These are phyloP conservation scores for Blepharisma undulans DNA, from an alignment of 169 alveolate species.

Conservation along the genomic window DNA sequence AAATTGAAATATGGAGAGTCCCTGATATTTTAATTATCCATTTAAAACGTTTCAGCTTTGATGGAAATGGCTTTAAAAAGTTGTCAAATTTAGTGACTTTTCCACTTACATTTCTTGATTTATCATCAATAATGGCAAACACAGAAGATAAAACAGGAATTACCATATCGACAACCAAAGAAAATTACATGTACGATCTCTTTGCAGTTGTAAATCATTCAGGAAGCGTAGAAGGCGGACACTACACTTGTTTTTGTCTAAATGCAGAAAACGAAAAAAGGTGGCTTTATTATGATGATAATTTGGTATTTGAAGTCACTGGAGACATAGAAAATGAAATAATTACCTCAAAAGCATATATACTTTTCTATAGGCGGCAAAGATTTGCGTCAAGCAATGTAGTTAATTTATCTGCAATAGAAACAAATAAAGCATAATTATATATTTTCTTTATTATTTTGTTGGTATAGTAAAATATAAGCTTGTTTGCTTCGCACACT, in stretches of 20 bases:
- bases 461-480: conserved; percentile 31
- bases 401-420: conserved; percentile 14
- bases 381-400: conserved; percentile 33
- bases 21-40: conserved; percentile 37
- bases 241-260: conserved; percentile 25
- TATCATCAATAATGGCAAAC: not conserved
- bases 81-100: not conserved
- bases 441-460: not conserved
- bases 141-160: conserved; percentile 20
- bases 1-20: conserved; percentile 14
- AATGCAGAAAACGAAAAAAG: not conserved
- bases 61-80: not conserved
- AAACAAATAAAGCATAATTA: not conserved
- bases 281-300: conserved; percentile 39
- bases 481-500: not conserved
- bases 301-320: conserved; percentile 18
- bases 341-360: conserved; percentile 34
- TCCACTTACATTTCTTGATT: conserved; percentile 2
- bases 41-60: conserved; percentile 18
- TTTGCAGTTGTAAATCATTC: conserved; percentile 36
- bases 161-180: not conserved
- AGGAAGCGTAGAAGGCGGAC: conserved; percentile 28
- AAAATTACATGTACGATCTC: conserved; percentile 30
- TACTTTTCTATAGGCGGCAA: conserved; percentile 27
- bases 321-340: conserved; percentile 17